Evolutionary conservation across 257 asterid genomes (phyloP).

Genomic region (Cynanchum wilfordii): DNA sequence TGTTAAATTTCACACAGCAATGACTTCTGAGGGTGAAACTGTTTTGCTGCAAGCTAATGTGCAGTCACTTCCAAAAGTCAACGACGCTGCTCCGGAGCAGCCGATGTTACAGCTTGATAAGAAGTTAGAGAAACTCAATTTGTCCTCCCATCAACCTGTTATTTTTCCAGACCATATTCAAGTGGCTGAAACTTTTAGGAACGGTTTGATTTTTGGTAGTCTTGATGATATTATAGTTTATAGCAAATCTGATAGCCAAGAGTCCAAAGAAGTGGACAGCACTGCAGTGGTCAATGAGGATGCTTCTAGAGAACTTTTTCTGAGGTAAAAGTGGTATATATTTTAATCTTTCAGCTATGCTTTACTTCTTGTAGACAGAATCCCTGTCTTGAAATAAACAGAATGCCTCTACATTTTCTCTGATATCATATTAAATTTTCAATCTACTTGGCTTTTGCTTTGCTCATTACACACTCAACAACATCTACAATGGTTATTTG

Average conservation of each 20-base stretch:
- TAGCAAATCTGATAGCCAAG: slow-evolving; percentile 15
- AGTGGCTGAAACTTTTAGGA: slow-evolving; percentile 47
- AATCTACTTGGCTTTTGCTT: neutral
- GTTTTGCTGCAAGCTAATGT: slow-evolving; percentile 19
- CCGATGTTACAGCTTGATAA: slow-evolving; percentile 29
- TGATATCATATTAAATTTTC: neutral
- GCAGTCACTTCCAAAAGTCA: slow-evolving; percentile 23
- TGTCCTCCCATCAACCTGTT: slow-evolving; percentile 35
- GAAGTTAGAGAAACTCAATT: slow-evolving; percentile 30
- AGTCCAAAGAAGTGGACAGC: slow-evolving; percentile 16
- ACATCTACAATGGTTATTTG: neutral
- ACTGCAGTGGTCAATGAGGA: slow-evolving; percentile 20
- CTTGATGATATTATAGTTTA: slow-evolving; percentile 30
- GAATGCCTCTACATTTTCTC: neutral
- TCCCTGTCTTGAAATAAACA: neutral
- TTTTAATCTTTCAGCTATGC: neutral
- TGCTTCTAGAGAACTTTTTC: slow-evolving; percentile 31
- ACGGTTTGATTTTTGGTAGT: slow-evolving; percentile 52
- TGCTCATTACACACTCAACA: neutral
- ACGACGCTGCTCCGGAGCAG: slow-evolving; percentile 24
- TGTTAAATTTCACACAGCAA: slow-evolving; percentile 29
- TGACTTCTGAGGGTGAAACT: slow-evolving; percentile 26
- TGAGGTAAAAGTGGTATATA: slow-evolving; percentile 23
- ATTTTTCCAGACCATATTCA: slow-evolving; percentile 53
- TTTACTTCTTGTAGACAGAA: neutral